Evolutionary conservation across 2,329 filamentous ascomycete species (phyloP).

Genomic region (Neofusicoccum ribis): DNA sequence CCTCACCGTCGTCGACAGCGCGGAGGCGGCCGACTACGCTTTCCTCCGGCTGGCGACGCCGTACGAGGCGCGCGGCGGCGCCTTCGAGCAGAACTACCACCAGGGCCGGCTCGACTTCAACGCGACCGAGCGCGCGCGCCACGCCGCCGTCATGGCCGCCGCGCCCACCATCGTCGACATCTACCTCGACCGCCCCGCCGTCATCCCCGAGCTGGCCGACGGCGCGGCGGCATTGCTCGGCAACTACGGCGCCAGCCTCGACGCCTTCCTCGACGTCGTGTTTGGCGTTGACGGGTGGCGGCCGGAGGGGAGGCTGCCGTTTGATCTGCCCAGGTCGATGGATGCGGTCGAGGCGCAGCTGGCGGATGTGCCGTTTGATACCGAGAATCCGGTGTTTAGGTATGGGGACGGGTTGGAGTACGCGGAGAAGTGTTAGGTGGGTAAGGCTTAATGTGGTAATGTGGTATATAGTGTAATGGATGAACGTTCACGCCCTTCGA

Average conservation of each 20-base stretch:
- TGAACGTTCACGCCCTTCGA: too few relatives aligned
- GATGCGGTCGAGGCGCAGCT: constrained; percentile 41
- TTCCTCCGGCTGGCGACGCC: constrained; percentile 44
- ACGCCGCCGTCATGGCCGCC: constrained; percentile 40
- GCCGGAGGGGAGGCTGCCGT: constrained; percentile 48
- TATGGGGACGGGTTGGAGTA: constrained; percentile 40
- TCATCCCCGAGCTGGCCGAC: constrained; percentile 45
- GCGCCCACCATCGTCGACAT: constrained; percentile 47
- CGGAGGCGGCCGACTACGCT: constrained; percentile 44
- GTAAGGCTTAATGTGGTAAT: too few relatives aligned
- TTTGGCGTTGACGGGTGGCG: constrained; percentile 38
- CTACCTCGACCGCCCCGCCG: constrained; percentile 46
- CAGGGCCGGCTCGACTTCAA: constrained; percentile 46
- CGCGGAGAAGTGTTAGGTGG: constrained; percentile 20
- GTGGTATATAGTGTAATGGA: too few relatives aligned
- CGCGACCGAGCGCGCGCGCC: constrained; percentile 39
- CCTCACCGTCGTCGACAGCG: constrained; percentile 35
- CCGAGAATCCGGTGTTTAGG: constrained; percentile 35
- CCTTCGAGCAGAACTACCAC: constrained; percentile 43
- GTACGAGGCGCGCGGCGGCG: constrained; percentile 44
- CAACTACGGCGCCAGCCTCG: constrained; percentile 43
- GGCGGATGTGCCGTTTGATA: constrained; percentile 42
- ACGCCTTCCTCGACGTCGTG: constrained; percentile 48
- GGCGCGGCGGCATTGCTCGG: constrained; percentile 40
- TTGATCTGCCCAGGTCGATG: constrained; percentile 50